Evolutionary conservation across 1,284 basidiomycete species (phyloP).

Genomic region (Xerocomus nothofagi): DNA sequence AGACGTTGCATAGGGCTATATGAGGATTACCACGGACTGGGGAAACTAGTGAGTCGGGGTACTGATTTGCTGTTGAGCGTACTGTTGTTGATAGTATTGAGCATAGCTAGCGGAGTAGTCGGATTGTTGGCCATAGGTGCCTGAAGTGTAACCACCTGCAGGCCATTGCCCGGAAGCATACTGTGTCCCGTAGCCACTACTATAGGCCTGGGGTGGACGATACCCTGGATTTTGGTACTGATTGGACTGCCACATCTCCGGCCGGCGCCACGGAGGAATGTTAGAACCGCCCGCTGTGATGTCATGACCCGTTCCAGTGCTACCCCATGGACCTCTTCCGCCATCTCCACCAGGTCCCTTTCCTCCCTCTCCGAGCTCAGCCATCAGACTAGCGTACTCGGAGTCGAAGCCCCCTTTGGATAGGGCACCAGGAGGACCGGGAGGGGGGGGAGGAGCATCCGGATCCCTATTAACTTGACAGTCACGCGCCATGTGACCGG

Average conservation of each 20-base stretch:
- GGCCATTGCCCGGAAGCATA: slow-evolving; percentile 43
- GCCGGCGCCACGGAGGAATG: slow-evolving; percentile 84
- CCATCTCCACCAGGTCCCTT: slow-evolving; percentile 56
- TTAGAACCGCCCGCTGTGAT: slow-evolving; percentile 78
- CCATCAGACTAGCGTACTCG: slow-evolving; percentile 97
- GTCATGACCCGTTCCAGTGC: slow-evolving; percentile 62
- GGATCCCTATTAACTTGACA: slow-evolving; percentile 85
- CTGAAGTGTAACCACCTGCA: slow-evolving; percentile 45
- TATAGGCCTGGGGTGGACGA: slow-evolving; percentile 51
- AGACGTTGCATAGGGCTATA: slow-evolving; percentile 14
- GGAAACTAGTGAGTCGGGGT: slow-evolving; percentile 45
- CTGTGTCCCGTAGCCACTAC: slow-evolving; percentile 41
- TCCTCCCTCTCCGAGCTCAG: slow-evolving; percentile 90
- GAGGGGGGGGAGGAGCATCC: slow-evolving; percentile 47
- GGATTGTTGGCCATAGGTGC: slow-evolving; percentile 45
- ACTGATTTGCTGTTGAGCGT: slow-evolving; percentile 67
- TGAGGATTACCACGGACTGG: slow-evolving; percentile 29
- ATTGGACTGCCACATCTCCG: slow-evolving; percentile 75
- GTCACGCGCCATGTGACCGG: slow-evolving; percentile 96
- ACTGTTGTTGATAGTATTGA: slow-evolving; percentile 80
- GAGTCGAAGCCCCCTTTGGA: slow-evolving; percentile 85
- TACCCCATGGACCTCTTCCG: slow-evolving; percentile 59
- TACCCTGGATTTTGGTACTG: slow-evolving; percentile 49
- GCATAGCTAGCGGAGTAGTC: slow-evolving; percentile 77
- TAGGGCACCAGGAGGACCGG: slow-evolving; percentile 40